Evolutionary conservation across 2,329 filamentous ascomycete species (phyloP), one percentile per base, ranked within the genome.

Genomic region (Xylariaceae sp.): DNA sequence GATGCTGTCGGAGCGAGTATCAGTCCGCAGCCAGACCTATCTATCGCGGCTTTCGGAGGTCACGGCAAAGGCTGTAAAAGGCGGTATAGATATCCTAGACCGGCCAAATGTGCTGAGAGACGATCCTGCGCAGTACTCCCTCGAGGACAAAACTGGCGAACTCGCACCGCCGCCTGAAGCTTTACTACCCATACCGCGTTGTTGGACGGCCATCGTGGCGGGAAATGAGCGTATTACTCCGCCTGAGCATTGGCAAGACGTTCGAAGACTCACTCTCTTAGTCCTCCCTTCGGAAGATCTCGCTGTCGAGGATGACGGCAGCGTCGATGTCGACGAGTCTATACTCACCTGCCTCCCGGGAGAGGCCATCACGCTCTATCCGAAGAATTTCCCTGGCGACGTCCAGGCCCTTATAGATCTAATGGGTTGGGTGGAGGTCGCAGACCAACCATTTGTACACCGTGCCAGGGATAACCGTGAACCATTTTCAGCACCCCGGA

Each of bases 181-280:
- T 29, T 10, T 69, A 4, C 64, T 86, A 2, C 70, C 78, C 0
- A 67, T 87, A 10, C 71, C 75, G 1, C 60, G 64, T 26, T 65
- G 72, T 2, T 63, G 76, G 42, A 58, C 56, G 0, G 83, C 80
- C 7, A 70, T 58, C 0, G 54, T 98, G 1, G 50, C 65, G 1
- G 55, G 60, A n/a, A 94, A 94, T 51, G 57, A 65, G 13, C 75
- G 89, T 12, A 58, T 94, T 5, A 98, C 92, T 0, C 79, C 89
- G 0, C 31, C 57, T 1, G 64, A 66, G 2, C 92, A 98, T 60
- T 95, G 87, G 80, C 92, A 98, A 63, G 92, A 98, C 61, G 90
- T 96, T 28, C 83, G 92, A 0, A 75, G 84, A 33, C 60, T 95
- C n/a, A 70, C 67, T 2, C 66, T 96, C 11, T 67, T 64, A 7